These are phyloP conservation scores for Fusarium neocosmosporiellum DNA, from an alignment of 2,329 filamentous ascomycete species.

Conservation along the genomic window DNA sequence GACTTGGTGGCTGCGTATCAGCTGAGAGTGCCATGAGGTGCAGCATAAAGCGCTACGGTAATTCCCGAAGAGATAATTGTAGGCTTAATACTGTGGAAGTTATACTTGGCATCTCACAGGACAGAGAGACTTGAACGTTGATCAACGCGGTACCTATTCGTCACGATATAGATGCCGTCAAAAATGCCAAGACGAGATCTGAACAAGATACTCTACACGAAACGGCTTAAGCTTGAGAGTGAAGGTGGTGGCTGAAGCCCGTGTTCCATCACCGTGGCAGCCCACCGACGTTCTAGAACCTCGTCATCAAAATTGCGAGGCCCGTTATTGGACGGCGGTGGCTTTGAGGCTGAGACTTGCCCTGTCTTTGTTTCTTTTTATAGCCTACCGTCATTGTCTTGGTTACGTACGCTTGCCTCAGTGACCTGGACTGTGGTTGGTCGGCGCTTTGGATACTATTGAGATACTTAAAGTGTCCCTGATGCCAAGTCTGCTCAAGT, in stretches of 20 bases:
- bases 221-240: neutral
- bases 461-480: neutral
- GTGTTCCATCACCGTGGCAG: neutral
- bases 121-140: neutral
- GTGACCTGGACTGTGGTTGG: neutral
- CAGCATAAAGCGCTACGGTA: neutral
- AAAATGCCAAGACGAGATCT: neutral
- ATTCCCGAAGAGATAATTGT: neutral
- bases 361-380: neutral
- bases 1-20: neutral
- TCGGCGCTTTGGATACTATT: neutral
- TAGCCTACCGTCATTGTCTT: neutral
- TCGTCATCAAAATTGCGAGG: neutral
- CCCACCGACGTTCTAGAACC: neutral
- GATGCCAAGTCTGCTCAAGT: neutral
- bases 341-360: neutral
- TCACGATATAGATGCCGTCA: neutral
- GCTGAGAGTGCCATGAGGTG: neutral
- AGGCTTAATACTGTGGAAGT: neutral
- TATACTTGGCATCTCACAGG: too few relatives aligned
- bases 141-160: neutral
- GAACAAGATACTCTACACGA: neutral
- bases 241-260: neutral
- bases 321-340: neutral
- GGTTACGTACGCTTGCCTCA: neutral